Conservation (phyloP, 169 alveolate genomes). For the Plasmodium inui region DNA sequence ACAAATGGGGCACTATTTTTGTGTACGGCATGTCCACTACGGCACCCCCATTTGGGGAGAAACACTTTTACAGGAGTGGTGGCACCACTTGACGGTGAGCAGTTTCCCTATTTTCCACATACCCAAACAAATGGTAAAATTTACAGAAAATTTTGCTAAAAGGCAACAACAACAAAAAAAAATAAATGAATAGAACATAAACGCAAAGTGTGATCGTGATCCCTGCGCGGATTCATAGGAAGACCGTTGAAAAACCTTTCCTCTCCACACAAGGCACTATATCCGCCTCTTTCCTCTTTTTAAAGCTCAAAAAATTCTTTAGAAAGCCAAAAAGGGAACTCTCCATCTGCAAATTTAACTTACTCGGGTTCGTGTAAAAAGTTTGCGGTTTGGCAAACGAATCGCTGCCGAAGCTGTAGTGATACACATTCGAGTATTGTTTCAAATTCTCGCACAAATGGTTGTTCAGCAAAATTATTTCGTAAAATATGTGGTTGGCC, state of each 20-base stretch:
- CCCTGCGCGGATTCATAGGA: conserved; percentile 5
- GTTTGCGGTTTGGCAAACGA: conserved; percentile 5
- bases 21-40: background rate
- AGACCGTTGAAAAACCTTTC: conserved; percentile 23
- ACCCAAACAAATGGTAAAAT: background rate
- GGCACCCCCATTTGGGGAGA: background rate
- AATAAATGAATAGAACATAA: background rate
- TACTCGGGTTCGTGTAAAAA: conserved; percentile 56
- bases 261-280: conserved; percentile 7
- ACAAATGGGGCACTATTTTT: background rate
- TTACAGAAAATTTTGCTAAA: background rate
- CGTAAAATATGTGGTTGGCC: conserved; percentile 73
- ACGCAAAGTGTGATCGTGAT: background rate
- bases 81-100: background rate
- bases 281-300: conserved; percentile 36
- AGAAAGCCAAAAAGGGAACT: conserved; percentile 47
- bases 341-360: conserved; percentile 41
- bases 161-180: conserved; percentile 4
- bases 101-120: background rate
- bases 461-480: conserved; percentile 49
- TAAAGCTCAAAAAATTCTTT: conserved; percentile 66
- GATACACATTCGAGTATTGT: conserved; percentile 48
- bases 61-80: background rate
- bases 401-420: conserved; percentile 20
- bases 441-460: conserved; percentile 73